These are phyloP conservation scores for Dothideomycetes sp. DNA, from an alignment of 2,329 filamentous ascomycete genomes.

Conservation along the genomic window DNA sequence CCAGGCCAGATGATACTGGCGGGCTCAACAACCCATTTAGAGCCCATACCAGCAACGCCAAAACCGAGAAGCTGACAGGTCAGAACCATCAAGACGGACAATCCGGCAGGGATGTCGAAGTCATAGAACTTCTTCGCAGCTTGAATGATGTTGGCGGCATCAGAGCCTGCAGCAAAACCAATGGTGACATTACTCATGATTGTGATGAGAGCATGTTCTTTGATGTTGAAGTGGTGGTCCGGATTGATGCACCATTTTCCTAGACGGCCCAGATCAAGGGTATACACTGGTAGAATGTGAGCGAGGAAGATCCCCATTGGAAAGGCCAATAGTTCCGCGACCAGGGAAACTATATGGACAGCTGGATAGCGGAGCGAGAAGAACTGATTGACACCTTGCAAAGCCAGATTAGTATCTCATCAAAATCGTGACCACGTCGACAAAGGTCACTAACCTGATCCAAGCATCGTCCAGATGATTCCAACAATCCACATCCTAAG, in stretches of 20 bases:
- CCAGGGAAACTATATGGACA: slow-evolving; percentile 80
- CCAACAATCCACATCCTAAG: slow-evolving; percentile 58
- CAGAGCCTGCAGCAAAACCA: slow-evolving; percentile 51
- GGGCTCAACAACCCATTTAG: slow-evolving; percentile 72
- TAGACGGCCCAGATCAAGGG: slow-evolving; percentile 45
- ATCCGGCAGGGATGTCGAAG: slow-evolving; percentile 64
- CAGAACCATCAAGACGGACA: slow-evolving; percentile 73
- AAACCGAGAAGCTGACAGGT: slow-evolving; percentile 84
- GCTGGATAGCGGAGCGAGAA: slow-evolving; percentile 85
- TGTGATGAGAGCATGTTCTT: slow-evolving; percentile 35
- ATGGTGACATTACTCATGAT: slow-evolving; percentile 39
- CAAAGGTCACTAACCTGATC: too few species aligned
- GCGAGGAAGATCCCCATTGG: slow-evolving; percentile 78
- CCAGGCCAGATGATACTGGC: slow-evolving; percentile 89
- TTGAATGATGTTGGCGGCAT: slow-evolving; percentile 52
- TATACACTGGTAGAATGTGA: slow-evolving; percentile 49
- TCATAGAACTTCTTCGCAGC: slow-evolving; percentile 86
- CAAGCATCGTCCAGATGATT: slow-evolving; percentile 45
- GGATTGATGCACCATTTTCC: slow-evolving; percentile 22
- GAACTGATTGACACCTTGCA: slow-evolving; percentile 63
- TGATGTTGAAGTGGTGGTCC: slow-evolving; percentile 22
- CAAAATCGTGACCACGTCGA: not conserved
- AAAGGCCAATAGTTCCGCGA: slow-evolving; percentile 75
- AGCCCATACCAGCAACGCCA: slow-evolving; percentile 72
- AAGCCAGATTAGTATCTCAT: not conserved